Base-by-base conservation (phyloP, 345 rosid species). In the Gossypium mustelinum region DNA sequence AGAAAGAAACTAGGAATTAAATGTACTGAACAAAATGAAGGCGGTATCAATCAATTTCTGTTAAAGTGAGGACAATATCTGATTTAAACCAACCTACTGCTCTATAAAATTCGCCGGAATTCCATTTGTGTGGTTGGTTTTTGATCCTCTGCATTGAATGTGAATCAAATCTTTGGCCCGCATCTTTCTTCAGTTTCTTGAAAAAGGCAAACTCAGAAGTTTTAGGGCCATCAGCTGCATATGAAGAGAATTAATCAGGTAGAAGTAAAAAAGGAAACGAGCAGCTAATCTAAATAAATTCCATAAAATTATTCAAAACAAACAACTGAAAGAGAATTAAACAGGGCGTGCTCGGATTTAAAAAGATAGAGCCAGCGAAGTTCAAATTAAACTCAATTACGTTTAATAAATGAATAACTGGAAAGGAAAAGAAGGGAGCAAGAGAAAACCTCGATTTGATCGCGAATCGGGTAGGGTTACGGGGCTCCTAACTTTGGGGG, bases 131-230 rank as follows among this genome's bases (percentile, higher is more conserved):
- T 16, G 58, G 18, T 27, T 51, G 24, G 24, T 2, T 68, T 50
- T 68, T 47, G 39, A 22, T 39, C 56, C 72, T 47, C 2, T 14
- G 20, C 18, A 24, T 68, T 24, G 41, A 22, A 13, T 22, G 22
- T 12, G 41, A 68, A 17, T 22, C 72, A 48, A 14, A 48, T 24
- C 20, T 69, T 69, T 51, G 45, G 60, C 73, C 47, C 9, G 60
- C 47, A 52, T 52, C 60, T 69, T 51, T 17, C 82, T 89, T 89
- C 29, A 91, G 70, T 78, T 89, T 88, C 79, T 87, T 87, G 68
- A 91, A 91, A 81, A 85, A 91, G 17, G 95, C 94, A 71, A 78
- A 88, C 84, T 93, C 94, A 2, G 95, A 87, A 65, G 94, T 91
- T 78, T 89, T 91, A 9, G 98, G 87, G 52, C 80, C 86, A 81